These are phyloP conservation scores for Nigrospora sphaerica DNA, from an alignment of 2,329 filamentous ascomycete species.

Conservation along the genomic window DNA sequence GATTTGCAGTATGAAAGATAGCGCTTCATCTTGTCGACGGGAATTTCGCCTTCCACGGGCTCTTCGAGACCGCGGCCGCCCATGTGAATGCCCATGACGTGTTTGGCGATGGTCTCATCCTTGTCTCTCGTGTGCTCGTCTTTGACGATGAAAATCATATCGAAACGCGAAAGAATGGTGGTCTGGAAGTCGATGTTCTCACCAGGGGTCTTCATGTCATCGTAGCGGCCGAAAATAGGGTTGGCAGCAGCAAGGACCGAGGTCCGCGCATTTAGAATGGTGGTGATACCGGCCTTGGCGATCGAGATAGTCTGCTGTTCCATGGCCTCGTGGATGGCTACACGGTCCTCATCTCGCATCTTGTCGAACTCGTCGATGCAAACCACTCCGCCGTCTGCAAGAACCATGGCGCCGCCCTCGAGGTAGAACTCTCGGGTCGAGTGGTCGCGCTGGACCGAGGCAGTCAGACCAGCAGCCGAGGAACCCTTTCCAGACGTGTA, in stretches of 20 bases:
- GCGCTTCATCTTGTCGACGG: conserved; percentile 93
- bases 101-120: conserved; percentile 88
- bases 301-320: conserved; percentile 99
- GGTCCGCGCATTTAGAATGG: conserved; percentile 91
- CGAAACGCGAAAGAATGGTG: conserved; percentile 94
- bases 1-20: conserved; percentile 97
- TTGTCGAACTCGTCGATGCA: conserved; percentile 99
- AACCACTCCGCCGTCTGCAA: conserved; percentile 92
- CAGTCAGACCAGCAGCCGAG: conserved; percentile 92
- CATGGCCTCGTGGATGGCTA: conserved; percentile 99
- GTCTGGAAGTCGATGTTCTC: conserved; percentile 99
- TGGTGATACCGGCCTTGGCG: conserved; percentile 96
- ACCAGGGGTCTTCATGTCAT: conserved; percentile 93
- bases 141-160: conserved; percentile 99
- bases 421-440: conserved; percentile 94
- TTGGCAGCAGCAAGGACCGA: conserved; percentile 95
- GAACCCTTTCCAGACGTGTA: conserved; percentile 99
- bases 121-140: conserved; percentile 87
- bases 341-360: conserved; percentile 96
- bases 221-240: conserved; percentile 94
- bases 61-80: conserved; percentile 78
- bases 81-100: conserved; percentile 98
- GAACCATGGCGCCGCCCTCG: conserved; percentile 96
- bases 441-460: conserved; percentile 89
- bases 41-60: conserved; percentile 76